Conservation (phyloP, 1,284 basidiomycete genomes). For the Apiotrichum gamsii region DNA sequence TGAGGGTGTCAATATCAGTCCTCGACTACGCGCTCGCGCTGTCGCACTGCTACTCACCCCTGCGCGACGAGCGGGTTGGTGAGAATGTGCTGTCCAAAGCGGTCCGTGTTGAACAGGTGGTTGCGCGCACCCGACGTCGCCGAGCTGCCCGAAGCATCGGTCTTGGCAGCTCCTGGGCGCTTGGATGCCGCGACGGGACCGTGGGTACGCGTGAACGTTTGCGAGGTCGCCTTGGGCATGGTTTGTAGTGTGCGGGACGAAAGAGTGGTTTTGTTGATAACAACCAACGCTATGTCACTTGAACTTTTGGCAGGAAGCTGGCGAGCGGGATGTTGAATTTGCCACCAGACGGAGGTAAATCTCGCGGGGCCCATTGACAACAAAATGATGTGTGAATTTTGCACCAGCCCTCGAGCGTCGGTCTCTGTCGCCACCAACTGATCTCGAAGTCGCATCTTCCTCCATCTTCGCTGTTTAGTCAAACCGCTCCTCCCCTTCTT, state of each 20-base stretch:
- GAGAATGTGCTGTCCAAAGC: slow-evolving; percentile 94
- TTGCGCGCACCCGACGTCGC: slow-evolving; percentile 51
- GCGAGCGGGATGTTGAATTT: no score
- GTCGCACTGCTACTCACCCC: slow-evolving; percentile 67
- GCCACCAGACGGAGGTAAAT: no score
- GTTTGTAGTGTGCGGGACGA: no score
- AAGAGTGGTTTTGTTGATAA: no score
- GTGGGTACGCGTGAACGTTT: slow-evolving; percentile 70
- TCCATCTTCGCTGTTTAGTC: background rate
- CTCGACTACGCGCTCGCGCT: background rate
- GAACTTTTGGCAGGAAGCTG: no score
- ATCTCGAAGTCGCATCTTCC: background rate
- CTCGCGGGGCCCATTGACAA: no score
- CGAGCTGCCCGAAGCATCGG: slow-evolving; percentile 50
- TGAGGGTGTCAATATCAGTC: slow-evolving; percentile 45
- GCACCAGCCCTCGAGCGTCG: background rate
- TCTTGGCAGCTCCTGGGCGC: slow-evolving; percentile 19
- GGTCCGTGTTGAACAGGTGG: slow-evolving; percentile 86
- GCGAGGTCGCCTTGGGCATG: slow-evolving; percentile 88
- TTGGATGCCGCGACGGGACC: slow-evolving; percentile 53
- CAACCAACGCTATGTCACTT: no score
- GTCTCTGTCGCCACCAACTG: background rate
- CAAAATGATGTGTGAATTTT: slow-evolving; percentile 5
- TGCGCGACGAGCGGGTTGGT: slow-evolving; percentile 88
- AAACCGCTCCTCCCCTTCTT: no score